A percentile compares a stretch with the other conserved stretches of the same genome.
Conservation (phyloP, 257 asterid genomes). For the Misopates orontium region DNA sequence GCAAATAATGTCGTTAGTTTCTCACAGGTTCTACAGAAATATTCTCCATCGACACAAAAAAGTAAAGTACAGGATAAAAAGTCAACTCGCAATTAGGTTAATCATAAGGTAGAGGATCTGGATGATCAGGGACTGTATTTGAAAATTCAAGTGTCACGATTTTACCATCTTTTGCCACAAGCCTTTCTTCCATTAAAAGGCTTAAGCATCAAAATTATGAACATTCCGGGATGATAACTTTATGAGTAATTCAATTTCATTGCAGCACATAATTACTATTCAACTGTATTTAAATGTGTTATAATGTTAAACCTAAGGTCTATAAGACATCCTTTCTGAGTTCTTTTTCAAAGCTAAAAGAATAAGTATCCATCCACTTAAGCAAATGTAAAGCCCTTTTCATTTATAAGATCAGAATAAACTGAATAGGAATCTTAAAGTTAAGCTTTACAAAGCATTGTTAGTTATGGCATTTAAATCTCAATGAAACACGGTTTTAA, state of each 20-base stretch:
- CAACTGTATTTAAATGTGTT: neutral
- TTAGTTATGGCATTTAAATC: constrained; percentile 12
- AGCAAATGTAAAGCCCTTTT: constrained; percentile 11
- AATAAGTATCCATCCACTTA: neutral
- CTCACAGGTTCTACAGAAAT: constrained; percentile 24
- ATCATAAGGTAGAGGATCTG: constrained; percentile 6
- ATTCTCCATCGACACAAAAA: constrained; percentile 5
- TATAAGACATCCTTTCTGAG: constrained; percentile 1
- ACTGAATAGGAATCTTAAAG: neutral
- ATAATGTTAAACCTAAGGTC: constrained; percentile 14
- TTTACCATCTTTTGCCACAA: neutral
- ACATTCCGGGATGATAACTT: neutral
- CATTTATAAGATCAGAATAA: constrained; percentile 1
- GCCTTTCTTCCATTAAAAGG: neutral
- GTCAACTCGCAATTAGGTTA: constrained; percentile 14
- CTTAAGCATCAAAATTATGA: constrained; percentile 8
- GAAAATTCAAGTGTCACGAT: neutral
- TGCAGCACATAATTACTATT: constrained; percentile 1
- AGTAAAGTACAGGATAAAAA: neutral
- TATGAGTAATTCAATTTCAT: neutral
- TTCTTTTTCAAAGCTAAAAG: constrained; percentile 9
- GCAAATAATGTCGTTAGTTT: constrained; percentile 20
- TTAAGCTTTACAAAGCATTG: constrained; percentile 2
- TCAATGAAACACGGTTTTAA: constrained; percentile 16
- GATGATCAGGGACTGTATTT: constrained; percentile 16